These are phyloP conservation scores for Plasmopara viticola DNA, from an alignment of 352 stramenopile species.

Conservation along the genomic window DNA sequence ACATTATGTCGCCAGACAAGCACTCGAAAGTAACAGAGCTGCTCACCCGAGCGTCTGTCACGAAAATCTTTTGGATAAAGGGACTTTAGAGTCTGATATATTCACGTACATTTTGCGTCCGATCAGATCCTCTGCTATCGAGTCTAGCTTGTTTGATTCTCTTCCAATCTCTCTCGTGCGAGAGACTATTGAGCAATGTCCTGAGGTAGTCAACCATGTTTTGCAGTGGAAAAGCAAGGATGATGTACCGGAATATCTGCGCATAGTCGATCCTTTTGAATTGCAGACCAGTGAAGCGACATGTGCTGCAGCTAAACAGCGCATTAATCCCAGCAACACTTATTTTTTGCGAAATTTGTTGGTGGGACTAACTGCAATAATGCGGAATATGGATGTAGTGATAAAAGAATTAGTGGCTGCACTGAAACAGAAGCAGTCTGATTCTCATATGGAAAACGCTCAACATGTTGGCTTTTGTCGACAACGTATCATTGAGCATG, in stretches of 20 bases:
- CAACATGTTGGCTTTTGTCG: slow-evolving; percentile 12
- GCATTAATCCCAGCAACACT: slow-evolving; percentile 11
- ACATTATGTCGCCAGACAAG: slow-evolving; percentile 41
- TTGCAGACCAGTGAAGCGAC: not conserved
- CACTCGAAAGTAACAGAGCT: not conserved
- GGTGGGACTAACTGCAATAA: slow-evolving; percentile 17
- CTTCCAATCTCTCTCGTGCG: slow-evolving; percentile 66
- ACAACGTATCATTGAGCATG: slow-evolving; percentile 29
- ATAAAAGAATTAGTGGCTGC: slow-evolving; percentile 18
- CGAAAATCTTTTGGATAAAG: slow-evolving; percentile 33
- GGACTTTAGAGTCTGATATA: slow-evolving; percentile 53
- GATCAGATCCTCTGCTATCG: slow-evolving; percentile 71
- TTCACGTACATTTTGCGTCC: slow-evolving; percentile 78
- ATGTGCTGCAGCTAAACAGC: slow-evolving; percentile 1
- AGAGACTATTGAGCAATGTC: slow-evolving; percentile 72
- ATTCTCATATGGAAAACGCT: slow-evolving; percentile 4
- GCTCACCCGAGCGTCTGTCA: slow-evolving; percentile 1
- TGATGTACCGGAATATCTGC: slow-evolving; percentile 46
- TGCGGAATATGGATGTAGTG: slow-evolving; percentile 22
- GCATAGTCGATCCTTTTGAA: slow-evolving; percentile 23
- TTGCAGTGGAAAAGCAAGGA: slow-evolving; percentile 68
- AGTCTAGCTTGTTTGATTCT: slow-evolving; percentile 69
- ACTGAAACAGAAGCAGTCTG: slow-evolving; percentile 17
- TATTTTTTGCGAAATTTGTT: slow-evolving; percentile 30
- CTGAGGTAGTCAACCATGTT: slow-evolving; percentile 72